Evolutionary conservation across 371 early-diverging fungal genomes (phyloP).

Genomic region (Capillidium rhysosporum): DNA sequence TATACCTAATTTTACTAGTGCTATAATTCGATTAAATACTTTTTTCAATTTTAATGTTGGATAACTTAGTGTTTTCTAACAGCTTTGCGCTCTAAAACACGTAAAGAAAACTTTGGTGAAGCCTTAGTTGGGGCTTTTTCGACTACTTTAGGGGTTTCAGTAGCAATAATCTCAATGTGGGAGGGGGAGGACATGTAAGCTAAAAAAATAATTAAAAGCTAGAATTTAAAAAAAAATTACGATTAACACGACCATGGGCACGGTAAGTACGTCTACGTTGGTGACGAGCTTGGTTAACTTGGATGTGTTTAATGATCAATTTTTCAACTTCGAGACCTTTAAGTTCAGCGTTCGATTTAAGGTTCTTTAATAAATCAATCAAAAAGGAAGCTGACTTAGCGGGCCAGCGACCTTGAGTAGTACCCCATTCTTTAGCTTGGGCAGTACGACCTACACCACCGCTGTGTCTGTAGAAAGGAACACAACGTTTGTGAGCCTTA

Average conservation of each 20-base stretch:
- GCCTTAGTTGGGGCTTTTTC: constrained; percentile 34
- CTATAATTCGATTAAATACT: too few relatives aligned
- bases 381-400: constrained; percentile 90
- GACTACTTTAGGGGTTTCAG: constrained; percentile 66
- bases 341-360: constrained; percentile 89
- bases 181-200: constrained; percentile 93
- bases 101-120: constrained; percentile 25
- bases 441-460: constrained; percentile 96
- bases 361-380: constrained; percentile 88
- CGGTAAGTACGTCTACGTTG: constrained; percentile 96
- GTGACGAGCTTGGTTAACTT: constrained; percentile 98
- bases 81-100: constrained; percentile 22
- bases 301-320: constrained; percentile 83
- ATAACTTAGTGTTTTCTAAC: background rate
- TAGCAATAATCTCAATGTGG: constrained; percentile 89
- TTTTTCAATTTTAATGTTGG: too few relatives aligned
- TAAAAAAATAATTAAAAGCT: background rate
- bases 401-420: constrained; percentile 98
- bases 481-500: constrained; percentile 88
- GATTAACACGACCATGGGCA: constrained; percentile 96
- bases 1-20: too few relatives aligned
- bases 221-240: constrained; percentile 12
- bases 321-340: constrained; percentile 82
- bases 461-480: constrained; percentile 96
- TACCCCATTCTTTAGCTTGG: constrained; percentile 91